A percentile compares a stretch with the other conserved stretches of the same genome.
Evolutionary conservation across 176 grass and related monocot genomes (phyloP).

Genomic region (Tillandsia leiboldiana): DNA sequence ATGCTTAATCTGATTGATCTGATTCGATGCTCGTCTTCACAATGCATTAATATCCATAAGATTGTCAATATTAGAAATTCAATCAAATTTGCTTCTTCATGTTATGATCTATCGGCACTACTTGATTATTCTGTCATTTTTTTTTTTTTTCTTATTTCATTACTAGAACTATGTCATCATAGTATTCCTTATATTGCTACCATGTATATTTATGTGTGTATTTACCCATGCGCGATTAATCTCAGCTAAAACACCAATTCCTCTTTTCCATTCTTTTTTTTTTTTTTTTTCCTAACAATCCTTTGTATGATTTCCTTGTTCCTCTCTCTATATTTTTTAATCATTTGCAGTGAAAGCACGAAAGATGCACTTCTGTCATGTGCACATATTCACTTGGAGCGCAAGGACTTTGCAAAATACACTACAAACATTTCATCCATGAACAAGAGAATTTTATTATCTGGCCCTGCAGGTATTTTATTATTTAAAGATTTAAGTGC

Average conservation of each 20-base stretch:
- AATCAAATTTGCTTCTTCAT: too few species aligned
- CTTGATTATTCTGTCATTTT: too few species aligned
- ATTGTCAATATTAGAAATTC: too few species aligned
- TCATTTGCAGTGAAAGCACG: constrained; percentile 62
- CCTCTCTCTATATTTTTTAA: constrained; percentile 9
- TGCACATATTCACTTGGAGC: constrained; percentile 80
- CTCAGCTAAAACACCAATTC: neutral
- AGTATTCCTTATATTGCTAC: too few species aligned
- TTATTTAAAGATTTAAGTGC: neutral
- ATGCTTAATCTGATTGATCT: too few species aligned
- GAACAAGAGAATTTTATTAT: constrained; percentile 85
- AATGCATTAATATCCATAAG: too few species aligned
- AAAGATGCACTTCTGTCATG: constrained; percentile 78
- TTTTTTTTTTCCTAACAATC: neutral
- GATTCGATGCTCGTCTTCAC: too few species aligned
- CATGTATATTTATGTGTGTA: too few species aligned
- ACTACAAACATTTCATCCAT: constrained; percentile 82
- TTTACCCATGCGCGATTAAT: too few species aligned
- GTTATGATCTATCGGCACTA: too few species aligned
- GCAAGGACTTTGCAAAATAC: constrained; percentile 78
- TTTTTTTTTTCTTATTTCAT: too few species aligned
- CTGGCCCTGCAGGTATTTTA: constrained; percentile 81
- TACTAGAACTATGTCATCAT: too few species aligned
- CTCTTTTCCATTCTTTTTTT: neutral
- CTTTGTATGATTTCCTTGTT: constrained; percentile 1